Percentiles rank a stretch among this genome's conserved stretches.
phyloP scores from a whole-genome alignment of 352 stramenopile genomes.

The Globisporangium viniferum region DNA sequence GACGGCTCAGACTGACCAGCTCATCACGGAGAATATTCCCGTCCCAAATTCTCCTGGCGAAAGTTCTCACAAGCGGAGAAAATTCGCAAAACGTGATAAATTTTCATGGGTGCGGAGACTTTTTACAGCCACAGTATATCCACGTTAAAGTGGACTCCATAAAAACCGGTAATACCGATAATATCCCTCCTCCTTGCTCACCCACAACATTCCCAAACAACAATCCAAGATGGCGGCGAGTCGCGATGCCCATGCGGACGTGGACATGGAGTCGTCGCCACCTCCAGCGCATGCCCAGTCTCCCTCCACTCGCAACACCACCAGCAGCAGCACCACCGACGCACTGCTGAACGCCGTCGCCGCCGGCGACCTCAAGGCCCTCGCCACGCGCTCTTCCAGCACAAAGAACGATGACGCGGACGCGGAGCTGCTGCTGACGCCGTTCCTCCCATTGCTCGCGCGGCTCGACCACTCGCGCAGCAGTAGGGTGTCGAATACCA shows the following conservation, averaged over 20 bases:
- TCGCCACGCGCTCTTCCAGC: constrained; percentile 14
- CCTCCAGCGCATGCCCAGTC: not conserved
- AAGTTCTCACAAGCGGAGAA: too few species aligned
- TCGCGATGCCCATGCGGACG: not conserved
- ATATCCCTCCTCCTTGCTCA: not conserved
- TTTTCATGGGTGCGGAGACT: too few species aligned
- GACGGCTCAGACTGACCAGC: too few species aligned
- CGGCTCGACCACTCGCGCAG: constrained; percentile 35
- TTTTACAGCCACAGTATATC: too few species aligned
- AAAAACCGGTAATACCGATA: too few species aligned
- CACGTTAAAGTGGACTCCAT: too few species aligned
- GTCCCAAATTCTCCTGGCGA: too few species aligned
- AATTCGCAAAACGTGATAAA: too few species aligned
- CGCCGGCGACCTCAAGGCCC: constrained; percentile 20
- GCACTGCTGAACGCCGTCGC: constrained; percentile 25
- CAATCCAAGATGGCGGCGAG: constrained; percentile 1
- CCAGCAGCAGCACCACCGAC: not conserved
- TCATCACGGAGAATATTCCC: too few species aligned
- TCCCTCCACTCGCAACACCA: not conserved
- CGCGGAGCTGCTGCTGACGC: constrained; percentile 22
- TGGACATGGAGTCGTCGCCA: constrained; percentile 4
- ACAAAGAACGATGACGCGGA: not conserved
- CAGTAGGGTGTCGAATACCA: not conserved
- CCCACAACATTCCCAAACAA: not conserved
- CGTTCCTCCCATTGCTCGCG: constrained; percentile 48